Percentiles rank a stretch among this genome's conserved stretches.
Evolutionary conservation across 176 grass and related monocot species (phyloP).

Genomic region (Aegilops sharonensis): DNA sequence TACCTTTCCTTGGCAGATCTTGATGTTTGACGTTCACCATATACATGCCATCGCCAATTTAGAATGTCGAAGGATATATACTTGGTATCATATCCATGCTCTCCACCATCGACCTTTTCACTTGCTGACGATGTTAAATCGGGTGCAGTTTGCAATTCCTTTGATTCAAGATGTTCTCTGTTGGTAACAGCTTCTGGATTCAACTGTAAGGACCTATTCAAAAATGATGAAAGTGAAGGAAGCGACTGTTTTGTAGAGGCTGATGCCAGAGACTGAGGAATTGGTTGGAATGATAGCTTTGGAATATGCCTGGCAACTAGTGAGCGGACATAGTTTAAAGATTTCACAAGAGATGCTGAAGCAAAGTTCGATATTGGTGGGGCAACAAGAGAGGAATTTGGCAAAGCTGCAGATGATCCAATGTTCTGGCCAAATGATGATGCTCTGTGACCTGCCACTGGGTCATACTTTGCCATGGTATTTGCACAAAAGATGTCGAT

Average conservation of each 20-base stretch:
- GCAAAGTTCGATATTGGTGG: conserved; percentile 62
- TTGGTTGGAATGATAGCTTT: conserved; percentile 83
- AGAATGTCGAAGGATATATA: conserved; percentile 88
- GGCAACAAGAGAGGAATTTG: conserved; percentile 52
- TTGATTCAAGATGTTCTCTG: conserved; percentile 63
- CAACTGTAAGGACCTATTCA: conserved; percentile 69
- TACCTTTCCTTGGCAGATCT: conserved; percentile 68
- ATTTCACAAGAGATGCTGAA: conserved; percentile 86
- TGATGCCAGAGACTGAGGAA: conserved; percentile 36
- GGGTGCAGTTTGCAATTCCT: conserved; percentile 48
- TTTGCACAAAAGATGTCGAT: conserved; percentile 95
- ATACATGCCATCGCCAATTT: conserved; percentile 85
- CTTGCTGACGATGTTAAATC: conserved; percentile 50
- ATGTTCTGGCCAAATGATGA: conserved; percentile 40
- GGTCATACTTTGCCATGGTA: conserved; percentile 78
- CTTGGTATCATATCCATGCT: conserved; percentile 57
- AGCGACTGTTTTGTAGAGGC: conserved; percentile 67
- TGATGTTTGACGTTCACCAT: conserved; percentile 47
- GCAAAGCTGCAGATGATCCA: conserved; percentile 40
- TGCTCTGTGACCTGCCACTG: conserved; percentile 47
- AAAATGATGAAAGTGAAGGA: conserved; percentile 65
- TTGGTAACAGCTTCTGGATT: conserved; percentile 64
- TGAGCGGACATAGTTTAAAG: conserved; percentile 91
- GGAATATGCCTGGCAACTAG: conserved; percentile 90
- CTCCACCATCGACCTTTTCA: conserved; percentile 52